Percentiles rank a stretch among this genome's conserved stretches.
phyloP scores from a whole-genome alignment of 768 basidiomycete genomes.

The Naganishia onofrii region DNA sequence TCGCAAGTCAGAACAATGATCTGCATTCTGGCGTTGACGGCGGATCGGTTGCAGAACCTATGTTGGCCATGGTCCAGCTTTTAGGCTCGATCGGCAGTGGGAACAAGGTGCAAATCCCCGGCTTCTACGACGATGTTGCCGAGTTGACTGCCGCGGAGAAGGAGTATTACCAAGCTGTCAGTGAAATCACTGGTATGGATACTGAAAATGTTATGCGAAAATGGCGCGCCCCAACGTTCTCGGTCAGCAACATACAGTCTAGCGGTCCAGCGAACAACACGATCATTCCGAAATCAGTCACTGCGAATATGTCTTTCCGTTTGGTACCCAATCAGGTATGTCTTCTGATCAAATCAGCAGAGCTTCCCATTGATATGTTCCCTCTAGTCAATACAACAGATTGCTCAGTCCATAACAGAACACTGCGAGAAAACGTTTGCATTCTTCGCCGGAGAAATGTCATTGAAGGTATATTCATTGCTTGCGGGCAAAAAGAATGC shows the following conservation, averaged over 20 bases:
- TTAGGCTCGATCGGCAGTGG: conserved; percentile 67
- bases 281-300: conserved; percentile 79
- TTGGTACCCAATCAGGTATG: conserved; percentile 83
- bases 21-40: conserved; percentile 93
- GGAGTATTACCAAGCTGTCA: conserved; percentile 66
- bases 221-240: conserved; percentile 88
- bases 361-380: not conserved
- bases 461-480: conserved; percentile 61
- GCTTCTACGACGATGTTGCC: conserved; percentile 76
- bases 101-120: conserved; percentile 66
- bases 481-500: not conserved
- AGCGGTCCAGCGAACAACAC: conserved; percentile 69
- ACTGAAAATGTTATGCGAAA: conserved; percentile 68
- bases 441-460: conserved; percentile 66
- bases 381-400: conserved; percentile 60
- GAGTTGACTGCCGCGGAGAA: conserved; percentile 67
- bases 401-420: conserved; percentile 63
- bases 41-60: conserved; percentile 80
- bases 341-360: not conserved
- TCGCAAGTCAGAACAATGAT: conserved; percentile 71
- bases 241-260: conserved; percentile 77
- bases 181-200: conserved; percentile 66
- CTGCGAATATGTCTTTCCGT: conserved; percentile 81
- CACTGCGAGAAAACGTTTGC: conserved; percentile 65
- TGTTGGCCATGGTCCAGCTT: conserved; percentile 86